A percentile compares a stretch with the other conserved stretches of the same genome.
These are phyloP conservation scores for Mallotus japonicus DNA, from an alignment of 441 rosid species.

Conservation along the genomic window DNA sequence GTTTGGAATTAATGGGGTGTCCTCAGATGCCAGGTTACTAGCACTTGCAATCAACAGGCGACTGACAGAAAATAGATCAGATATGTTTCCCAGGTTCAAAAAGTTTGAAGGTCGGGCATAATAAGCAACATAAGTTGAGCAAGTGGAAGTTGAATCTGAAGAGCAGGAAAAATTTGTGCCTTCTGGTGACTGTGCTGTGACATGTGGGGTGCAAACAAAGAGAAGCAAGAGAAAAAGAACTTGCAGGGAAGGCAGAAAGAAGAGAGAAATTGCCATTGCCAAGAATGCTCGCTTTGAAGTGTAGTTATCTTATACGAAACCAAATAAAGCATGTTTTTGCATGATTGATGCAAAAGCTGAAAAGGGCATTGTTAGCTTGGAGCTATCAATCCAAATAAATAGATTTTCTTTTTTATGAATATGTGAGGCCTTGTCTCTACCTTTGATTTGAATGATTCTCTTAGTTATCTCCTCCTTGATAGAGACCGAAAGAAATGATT, in stretches of 20 bases:
- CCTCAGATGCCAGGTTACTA: constrained; percentile 48
- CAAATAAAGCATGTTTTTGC: not conserved
- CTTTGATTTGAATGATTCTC: constrained; percentile 30
- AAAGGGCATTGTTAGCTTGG: constrained; percentile 15
- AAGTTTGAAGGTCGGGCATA: constrained; percentile 36
- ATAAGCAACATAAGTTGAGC: constrained; percentile 44
- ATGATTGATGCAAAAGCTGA: constrained; percentile 26
- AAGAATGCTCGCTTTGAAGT: constrained; percentile 1
- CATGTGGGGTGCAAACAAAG: constrained; percentile 12
- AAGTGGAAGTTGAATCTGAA: constrained; percentile 23
- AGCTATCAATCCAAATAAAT: constrained; percentile 24
- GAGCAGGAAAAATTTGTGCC: constrained; percentile 44
- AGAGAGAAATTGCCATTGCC: constrained; percentile 33
- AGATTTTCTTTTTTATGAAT: constrained; percentile 20
- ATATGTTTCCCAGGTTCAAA: constrained; percentile 42
- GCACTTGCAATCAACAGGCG: constrained; percentile 40
- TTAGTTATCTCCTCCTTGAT: constrained; percentile 11
- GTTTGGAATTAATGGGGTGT: constrained; percentile 36
- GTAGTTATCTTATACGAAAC: constrained; percentile 6
- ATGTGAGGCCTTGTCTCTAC: constrained; percentile 29
- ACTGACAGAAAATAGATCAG: constrained; percentile 48
- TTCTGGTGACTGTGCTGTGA: constrained; percentile 30
- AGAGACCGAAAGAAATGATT: not conserved
- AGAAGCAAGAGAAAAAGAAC: constrained; percentile 25
- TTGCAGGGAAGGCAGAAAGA: constrained; percentile 19